These are phyloP conservation scores for Neoarthrinium moseri DNA, from an alignment of 2,329 filamentous ascomycete genomes.

Conservation along the genomic window DNA sequence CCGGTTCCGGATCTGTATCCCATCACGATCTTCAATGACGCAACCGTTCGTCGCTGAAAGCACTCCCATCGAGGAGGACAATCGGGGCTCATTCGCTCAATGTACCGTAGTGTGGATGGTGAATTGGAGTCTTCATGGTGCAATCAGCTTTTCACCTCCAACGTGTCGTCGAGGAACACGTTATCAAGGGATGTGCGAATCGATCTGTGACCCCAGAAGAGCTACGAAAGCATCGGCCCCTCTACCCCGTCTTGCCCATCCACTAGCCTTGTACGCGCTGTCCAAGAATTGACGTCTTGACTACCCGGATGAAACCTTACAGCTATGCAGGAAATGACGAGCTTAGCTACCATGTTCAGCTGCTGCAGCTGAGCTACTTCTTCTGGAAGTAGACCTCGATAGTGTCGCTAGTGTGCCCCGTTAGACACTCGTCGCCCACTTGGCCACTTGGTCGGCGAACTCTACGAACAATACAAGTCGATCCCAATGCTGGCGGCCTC, in stretches of 20 bases:
- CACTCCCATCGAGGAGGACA: too few species aligned
- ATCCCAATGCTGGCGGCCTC: background rate
- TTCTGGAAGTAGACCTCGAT: background rate
- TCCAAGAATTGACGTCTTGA: too few species aligned
- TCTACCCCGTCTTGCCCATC: too few species aligned
- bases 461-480: background rate
- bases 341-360: background rate
- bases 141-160: too few species aligned
- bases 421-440: background rate
- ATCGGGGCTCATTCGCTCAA: background rate
- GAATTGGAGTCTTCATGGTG: too few species aligned
- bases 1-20: background rate
- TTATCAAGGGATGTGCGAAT: too few species aligned
- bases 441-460: too few species aligned
- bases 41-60: background rate
- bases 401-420: background rate
- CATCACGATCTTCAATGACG: constrained; percentile 10
- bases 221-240: too few species aligned
- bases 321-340: constrained; percentile 9
- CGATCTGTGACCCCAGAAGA: too few species aligned
- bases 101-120: background rate
- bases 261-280: too few species aligned
- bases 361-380: constrained; percentile 1
- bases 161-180: too few species aligned
- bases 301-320: too few species aligned